phyloP scores from a whole-genome alignment of 345 rosid genomes.

The Erucastrum elatum region DNA sequence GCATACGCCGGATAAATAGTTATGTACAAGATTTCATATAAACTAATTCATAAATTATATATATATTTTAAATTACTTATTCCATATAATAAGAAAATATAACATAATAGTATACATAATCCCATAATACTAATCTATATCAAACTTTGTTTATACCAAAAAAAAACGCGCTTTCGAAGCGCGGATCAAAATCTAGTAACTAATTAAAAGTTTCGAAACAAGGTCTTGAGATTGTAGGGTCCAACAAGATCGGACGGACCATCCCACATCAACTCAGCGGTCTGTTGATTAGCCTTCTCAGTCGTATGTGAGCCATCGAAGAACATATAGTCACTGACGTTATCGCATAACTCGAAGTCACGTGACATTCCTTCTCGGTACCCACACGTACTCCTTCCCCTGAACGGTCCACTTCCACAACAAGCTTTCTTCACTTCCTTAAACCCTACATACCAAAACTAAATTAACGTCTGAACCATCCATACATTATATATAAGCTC shows the following conservation, averaged over 20 bases:
- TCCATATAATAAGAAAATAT: no score
- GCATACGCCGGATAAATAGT: no score
- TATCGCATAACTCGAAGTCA: constrained; percentile 33
- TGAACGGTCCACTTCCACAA: constrained; percentile 62
- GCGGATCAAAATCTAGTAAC: no score
- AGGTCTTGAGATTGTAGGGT: constrained; percentile 39
- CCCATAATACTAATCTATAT: no score
- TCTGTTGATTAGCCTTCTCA: constrained; percentile 41
- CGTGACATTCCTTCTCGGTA: constrained; percentile 23
- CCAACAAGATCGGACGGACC: constrained; percentile 30
- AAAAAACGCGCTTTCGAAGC: no score
- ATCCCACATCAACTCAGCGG: constrained; percentile 45
- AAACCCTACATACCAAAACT: constrained; percentile 46
- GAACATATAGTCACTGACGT: constrained; percentile 42
- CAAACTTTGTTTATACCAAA: no score
- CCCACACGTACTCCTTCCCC: constrained; percentile 69
- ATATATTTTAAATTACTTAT: no score
- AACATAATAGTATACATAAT: no score
- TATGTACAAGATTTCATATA: no score
- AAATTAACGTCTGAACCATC: background rate
- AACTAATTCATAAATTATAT: no score
- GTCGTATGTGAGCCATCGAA: constrained; percentile 43
- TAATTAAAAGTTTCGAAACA: constrained; percentile 18
- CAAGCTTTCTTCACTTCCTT: constrained; percentile 63
- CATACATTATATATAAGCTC: background rate